These are phyloP conservation scores for Monilinia fructicola DNA, from an alignment of 2,329 filamentous ascomycete species.

Conservation along the genomic window DNA sequence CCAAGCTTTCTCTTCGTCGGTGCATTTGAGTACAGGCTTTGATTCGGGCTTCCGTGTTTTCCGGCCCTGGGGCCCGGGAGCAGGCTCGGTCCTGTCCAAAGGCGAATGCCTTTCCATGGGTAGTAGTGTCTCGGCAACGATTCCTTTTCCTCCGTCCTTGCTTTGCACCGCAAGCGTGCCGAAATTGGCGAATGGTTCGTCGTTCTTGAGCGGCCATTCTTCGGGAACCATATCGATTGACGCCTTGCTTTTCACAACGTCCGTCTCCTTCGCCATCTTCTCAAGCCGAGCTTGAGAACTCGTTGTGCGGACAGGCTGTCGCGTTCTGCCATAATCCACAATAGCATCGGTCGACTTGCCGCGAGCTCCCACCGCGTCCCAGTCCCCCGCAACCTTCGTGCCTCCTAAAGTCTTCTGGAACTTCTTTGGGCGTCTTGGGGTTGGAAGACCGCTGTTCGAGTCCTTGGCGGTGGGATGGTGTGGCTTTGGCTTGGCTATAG, in stretches of 20 bases:
- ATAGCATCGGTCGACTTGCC: no score
- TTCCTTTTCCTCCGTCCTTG: background rate
- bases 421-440: background rate
- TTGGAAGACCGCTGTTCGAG: background rate
- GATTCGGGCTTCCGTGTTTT: background rate
- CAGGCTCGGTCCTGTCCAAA: background rate
- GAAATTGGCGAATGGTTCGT: background rate
- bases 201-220: background rate
- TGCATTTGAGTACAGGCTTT: background rate
- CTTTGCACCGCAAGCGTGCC: no score
- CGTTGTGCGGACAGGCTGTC: no score
- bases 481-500: background rate
- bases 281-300: background rate
- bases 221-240: background rate
- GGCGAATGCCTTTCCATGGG: background rate
- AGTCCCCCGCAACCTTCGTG: no score
- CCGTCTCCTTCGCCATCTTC: no score
- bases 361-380: background rate
- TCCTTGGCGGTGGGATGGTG: background rate
- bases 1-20: background rate
- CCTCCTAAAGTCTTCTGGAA: background rate
- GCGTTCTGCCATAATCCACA: background rate
- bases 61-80: background rate
- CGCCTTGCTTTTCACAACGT: background rate
- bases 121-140: background rate